Evolutionary conservation across 2,329 filamentous ascomycete genomes (phyloP).

Genomic region (Ilyonectria robusta): DNA sequence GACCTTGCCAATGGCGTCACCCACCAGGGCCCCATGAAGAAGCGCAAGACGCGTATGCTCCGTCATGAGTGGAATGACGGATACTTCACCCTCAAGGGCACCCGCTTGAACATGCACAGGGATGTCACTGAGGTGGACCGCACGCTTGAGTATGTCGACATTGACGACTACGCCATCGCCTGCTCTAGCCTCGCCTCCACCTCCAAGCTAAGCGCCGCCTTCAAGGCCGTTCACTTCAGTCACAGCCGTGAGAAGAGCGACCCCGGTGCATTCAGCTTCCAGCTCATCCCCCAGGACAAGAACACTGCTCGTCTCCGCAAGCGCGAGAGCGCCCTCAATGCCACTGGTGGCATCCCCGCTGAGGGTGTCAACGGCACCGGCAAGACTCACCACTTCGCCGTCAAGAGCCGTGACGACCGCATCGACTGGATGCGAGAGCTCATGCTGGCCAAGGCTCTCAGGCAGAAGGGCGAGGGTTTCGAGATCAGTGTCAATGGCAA

Average conservation of each 20-base stretch:
- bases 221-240: constrained; percentile 82
- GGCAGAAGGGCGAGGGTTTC: constrained; percentile 86
- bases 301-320: constrained; percentile 68
- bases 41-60: constrained; percentile 89
- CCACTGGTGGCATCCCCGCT: constrained; percentile 45
- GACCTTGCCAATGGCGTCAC: constrained; percentile 67
- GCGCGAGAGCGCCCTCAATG: constrained; percentile 64
- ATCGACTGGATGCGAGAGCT: constrained; percentile 98
- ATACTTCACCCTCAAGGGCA: constrained; percentile 88
- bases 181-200: constrained; percentile 83
- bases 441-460: constrained; percentile 90
- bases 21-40: constrained; percentile 92
- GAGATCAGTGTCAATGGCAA: constrained; percentile 87
- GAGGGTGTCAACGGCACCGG: constrained; percentile 73
- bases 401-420: constrained; percentile 83
- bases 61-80: constrained; percentile 95
- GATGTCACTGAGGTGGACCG: constrained; percentile 66
- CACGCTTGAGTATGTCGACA: constrained; percentile 84
- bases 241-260: constrained; percentile 67
- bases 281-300: constrained; percentile 81
- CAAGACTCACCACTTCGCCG: constrained; percentile 95
- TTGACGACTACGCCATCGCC: constrained; percentile 89
- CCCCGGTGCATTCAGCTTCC: constrained; percentile 83
- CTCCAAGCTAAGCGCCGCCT: constrained; percentile 87
- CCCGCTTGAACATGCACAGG: constrained; percentile 82